These are phyloP conservation scores for Acanthamoeba castellanii DNA, from an alignment of 208 protist genomes.

Conservation along the genomic window DNA sequence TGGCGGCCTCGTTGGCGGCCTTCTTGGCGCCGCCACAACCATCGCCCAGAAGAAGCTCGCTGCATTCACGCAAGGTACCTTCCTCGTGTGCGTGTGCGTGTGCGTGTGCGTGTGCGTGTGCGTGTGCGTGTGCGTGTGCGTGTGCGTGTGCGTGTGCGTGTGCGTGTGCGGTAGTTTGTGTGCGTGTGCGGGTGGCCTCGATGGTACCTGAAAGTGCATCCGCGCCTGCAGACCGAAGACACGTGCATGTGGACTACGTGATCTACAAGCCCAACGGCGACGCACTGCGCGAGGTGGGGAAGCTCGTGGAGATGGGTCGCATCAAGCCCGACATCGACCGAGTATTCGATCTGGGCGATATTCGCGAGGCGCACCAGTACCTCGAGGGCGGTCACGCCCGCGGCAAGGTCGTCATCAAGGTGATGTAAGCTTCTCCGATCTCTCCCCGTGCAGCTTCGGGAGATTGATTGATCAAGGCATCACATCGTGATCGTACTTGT, in stretches of 20 bases:
- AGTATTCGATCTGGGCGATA: background rate
- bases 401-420: constrained; percentile 57
- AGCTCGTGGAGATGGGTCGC: constrained; percentile 18
- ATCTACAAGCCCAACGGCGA: constrained; percentile 58
- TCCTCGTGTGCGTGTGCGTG: too few species aligned
- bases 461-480: too few species aligned
- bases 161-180: too few species aligned
- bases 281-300: constrained; percentile 15
- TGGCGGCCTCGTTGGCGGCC: background rate
- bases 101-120: too few species aligned
- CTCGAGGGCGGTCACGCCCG: constrained; percentile 28
- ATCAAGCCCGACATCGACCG: constrained; percentile 53
- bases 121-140: too few species aligned
- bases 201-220: background rate
- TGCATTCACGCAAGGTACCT: constrained; percentile 13
- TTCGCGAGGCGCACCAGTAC: constrained; percentile 59
- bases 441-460: background rate
- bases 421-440: background rate
- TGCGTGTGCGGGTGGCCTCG: background rate
- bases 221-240: background rate
- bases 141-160: too few species aligned
- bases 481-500: too few species aligned
- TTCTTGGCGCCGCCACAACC: background rate
- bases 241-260: constrained; percentile 63
- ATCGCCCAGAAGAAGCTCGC: constrained; percentile 46